A percentile compares a stretch with the other conserved stretches of the same genome.
phyloP scores from a whole-genome alignment of 441 rosid genomes.

The Populus tomentosa region DNA sequence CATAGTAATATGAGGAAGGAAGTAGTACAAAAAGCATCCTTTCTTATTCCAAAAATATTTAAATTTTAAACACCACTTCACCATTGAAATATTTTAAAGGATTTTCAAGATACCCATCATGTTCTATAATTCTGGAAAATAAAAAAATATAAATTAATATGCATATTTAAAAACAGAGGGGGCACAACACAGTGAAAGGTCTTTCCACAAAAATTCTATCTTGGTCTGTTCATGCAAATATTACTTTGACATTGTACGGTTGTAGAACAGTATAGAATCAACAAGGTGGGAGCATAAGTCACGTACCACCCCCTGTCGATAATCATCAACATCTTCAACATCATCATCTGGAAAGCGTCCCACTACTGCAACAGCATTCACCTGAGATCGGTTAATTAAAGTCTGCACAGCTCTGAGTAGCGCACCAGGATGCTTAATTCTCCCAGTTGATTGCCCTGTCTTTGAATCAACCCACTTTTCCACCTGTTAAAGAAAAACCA shows the following conservation, averaged over 20 bases:
- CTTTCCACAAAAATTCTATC: background rate
- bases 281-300: background rate
- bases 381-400: conserved; percentile 38
- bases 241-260: background rate
- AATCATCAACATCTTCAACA: conserved; percentile 39
- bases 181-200: background rate
- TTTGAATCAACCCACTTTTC: conserved; percentile 55
- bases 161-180: background rate
- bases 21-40: background rate
- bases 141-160: too few species aligned
- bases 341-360: conserved; percentile 64
- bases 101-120: background rate
- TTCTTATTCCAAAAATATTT: background rate
- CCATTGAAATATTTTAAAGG: background rate
- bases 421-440: conserved; percentile 51
- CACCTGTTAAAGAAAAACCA: conserved; percentile 29
- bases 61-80: background rate
- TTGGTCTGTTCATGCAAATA: background rate
- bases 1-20: background rate
- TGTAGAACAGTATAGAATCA: background rate
- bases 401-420: conserved; percentile 46
- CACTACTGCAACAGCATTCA: conserved; percentile 58
- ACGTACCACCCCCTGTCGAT: conserved; percentile 53
- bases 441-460: conserved; percentile 59
- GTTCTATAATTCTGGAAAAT: background rate